Base-by-base conservation (phyloP, 805 yeast genomes). In the Kodamaea kaohsiungensis region DNA sequence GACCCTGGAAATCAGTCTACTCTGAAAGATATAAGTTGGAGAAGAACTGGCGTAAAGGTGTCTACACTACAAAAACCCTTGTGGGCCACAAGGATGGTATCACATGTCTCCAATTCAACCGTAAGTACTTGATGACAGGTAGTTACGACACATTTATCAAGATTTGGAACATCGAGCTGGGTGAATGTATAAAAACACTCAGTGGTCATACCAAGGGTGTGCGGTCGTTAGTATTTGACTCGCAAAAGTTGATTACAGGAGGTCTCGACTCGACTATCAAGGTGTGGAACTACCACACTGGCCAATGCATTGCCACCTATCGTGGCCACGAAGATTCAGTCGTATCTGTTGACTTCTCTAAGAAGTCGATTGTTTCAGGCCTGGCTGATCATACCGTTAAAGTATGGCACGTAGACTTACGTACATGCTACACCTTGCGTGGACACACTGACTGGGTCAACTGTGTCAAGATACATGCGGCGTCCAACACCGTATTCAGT, bases 1-100 rank as follows among this genome's bases (percentile, higher is more conserved):
- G 97, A 60, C 97, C 98, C 2, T 93, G 99, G 99, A 93, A 95
- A 65, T 88, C 89, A 6, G 97, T 93, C 19, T 93, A 95, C 70
- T 81, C 90, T 46, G 99, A 95, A 71, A 79, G 99, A 38, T 93
- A 81, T 71, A 86, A 85, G 69, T 91, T 95, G 56, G 99, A 95
- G 69, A 84, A 89, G 61, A 93, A 95, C 70, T 95, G 99, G 99
- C 78, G 99, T 57, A 85, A 86, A 58, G 98, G 97, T 9, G 73
- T 79, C 16, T 89, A 84, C 70, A 75, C 75, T 27, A 70, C 86
- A 19, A 84, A 79, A 54, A 84, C 79, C 52, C 90, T 91, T 64
- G 72, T 76, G 56, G 97, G 96, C 8, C 98, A 92, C 65, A 81
- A 84, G 50, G 97, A 89, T 66, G 96, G 96, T 17, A 87, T 95